Conservation (phyloP, 2,329 filamentous ascomycete species). For the Tolypocladium tropicale region DNA sequence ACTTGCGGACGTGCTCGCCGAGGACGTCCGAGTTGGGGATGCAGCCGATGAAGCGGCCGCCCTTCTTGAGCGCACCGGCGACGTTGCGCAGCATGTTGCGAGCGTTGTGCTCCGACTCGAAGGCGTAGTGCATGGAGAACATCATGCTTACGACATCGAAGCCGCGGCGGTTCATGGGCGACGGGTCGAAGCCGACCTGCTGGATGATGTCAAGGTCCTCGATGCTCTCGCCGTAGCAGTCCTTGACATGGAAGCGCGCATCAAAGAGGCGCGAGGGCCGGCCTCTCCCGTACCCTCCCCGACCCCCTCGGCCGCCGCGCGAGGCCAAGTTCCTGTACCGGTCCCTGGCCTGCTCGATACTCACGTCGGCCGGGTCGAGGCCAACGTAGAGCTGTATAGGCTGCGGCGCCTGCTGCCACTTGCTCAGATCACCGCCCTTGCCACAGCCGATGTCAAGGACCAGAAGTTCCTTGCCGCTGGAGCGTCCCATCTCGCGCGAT, state of each 20-base stretch:
- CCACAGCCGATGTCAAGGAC: conserved; percentile 94
- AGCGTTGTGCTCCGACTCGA: conserved; percentile 84
- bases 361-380: conserved; percentile 84
- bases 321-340: conserved; percentile 66
- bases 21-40: conserved; percentile 97
- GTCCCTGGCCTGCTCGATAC: conserved; percentile 80
- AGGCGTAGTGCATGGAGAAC: conserved; percentile 99
- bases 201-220: conserved; percentile 72
- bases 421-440: conserved; percentile 89
- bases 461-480: conserved; percentile 52
- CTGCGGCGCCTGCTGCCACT: conserved; percentile 94
- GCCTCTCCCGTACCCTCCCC: conserved; percentile 38
- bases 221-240: conserved; percentile 81
- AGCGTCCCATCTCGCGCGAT: conserved; percentile 41
- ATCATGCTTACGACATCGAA: conserved; percentile 98
- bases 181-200: conserved; percentile 78
- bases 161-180: conserved; percentile 62
- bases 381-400: conserved; percentile 88
- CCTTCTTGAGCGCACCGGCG: conserved; percentile 80
- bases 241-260: conserved; percentile 79
- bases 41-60: conserved; percentile 85
- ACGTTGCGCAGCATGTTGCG: conserved; percentile 91
- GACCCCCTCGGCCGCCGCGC: conserved; percentile 45
- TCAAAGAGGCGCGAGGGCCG: conserved; percentile 58
- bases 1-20: conserved; percentile 63